phyloP scores from a whole-genome alignment of 345 rosid genomes.

The Murraya koenigii region DNA sequence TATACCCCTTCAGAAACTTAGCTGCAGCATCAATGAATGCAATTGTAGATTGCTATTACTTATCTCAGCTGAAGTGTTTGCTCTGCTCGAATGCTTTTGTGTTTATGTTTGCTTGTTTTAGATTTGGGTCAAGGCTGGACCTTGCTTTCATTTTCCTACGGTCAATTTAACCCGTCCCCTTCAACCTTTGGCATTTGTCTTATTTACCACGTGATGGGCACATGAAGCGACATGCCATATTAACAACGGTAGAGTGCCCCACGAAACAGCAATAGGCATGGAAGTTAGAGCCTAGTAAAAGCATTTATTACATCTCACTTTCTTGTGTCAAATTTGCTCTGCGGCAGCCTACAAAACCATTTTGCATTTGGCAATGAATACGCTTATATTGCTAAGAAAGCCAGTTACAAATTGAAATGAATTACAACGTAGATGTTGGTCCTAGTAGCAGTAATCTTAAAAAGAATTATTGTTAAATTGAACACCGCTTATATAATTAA shows the following conservation, averaged over 20 bases:
- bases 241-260: slow-evolving; percentile 1
- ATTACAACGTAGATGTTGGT: neutral
- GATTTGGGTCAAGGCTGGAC: neutral
- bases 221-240: neutral
- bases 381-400: neutral
- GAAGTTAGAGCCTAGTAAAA: neutral
- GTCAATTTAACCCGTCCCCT: neutral
- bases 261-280: neutral
- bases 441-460: no score
- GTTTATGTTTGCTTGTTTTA: neutral
- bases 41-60: neutral
- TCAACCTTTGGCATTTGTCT: neutral
- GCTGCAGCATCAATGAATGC: neutral
- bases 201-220: slow-evolving; percentile 7
- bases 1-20: neutral
- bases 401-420: neutral
- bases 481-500: no score
- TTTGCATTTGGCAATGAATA: neutral
- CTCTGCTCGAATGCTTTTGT: neutral
- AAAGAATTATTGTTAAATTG: no score
- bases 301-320: neutral
- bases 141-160: neutral
- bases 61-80: neutral
- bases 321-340: neutral
- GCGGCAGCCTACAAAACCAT: neutral